Conservation (phyloP, 495 filamentous ascomycete genomes). For the Pseudotulostoma volvatum region DNA sequence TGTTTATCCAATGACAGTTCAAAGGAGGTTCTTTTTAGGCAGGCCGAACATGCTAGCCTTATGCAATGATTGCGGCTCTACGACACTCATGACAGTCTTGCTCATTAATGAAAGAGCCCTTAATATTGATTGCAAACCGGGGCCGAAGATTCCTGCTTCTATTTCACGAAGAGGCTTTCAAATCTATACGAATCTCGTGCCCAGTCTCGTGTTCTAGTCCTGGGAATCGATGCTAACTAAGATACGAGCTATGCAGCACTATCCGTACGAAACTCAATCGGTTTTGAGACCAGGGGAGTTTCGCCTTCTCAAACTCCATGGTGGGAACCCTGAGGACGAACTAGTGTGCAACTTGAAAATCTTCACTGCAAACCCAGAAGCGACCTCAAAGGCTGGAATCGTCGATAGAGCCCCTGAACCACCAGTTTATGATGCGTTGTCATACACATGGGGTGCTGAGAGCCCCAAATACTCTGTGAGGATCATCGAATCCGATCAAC, state of each 20-base stretch:
- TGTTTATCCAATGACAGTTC: no score
- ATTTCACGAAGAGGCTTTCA: no score
- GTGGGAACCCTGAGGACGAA: background rate
- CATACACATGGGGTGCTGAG: constrained; percentile 3
- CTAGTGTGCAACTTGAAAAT: background rate
- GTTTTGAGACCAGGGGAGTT: background rate
- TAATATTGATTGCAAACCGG: no score
- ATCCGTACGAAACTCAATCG: background rate
- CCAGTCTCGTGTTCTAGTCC: no score
- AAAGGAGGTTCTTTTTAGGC: no score
- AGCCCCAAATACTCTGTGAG: background rate
- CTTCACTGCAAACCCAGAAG: background rate
- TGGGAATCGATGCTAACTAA: background rate
- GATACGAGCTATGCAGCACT: background rate
- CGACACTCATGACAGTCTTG: no score
- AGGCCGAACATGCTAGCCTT: no score
- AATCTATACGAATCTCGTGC: no score
- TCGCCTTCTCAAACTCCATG: background rate
- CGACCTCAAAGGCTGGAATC: background rate
- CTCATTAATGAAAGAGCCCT: no score
- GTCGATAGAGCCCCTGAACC: background rate
- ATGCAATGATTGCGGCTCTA: no score
- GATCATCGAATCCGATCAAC: constrained; percentile 1
- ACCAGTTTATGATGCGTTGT: background rate
- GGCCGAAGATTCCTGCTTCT: no score